These are phyloP conservation scores for Phytophthora pluvialis DNA, from an alignment of 352 stramenopile genomes.

Conservation along the genomic window DNA sequence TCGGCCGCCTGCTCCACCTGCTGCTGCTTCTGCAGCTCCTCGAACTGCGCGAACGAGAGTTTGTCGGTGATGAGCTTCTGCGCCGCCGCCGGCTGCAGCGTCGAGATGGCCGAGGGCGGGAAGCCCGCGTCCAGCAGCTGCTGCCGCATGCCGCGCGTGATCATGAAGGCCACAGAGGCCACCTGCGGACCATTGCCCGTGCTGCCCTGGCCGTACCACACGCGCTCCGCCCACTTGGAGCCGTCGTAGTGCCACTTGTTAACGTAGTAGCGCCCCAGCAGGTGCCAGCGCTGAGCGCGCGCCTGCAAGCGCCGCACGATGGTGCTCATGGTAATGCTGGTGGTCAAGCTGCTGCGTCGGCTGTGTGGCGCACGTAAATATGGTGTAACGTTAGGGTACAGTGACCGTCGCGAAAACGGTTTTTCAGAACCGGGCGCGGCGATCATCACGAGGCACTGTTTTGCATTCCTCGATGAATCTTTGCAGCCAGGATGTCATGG, in stretches of 20 bases:
- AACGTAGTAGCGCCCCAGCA: slow-evolving; percentile 76
- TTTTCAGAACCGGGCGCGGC: background rate
- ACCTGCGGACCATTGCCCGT: slow-evolving; percentile 47
- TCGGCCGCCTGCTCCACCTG: slow-evolving; percentile 32
- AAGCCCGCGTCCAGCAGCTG: slow-evolving; percentile 67
- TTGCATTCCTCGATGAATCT: slow-evolving; percentile 2
- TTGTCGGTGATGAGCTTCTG: slow-evolving; percentile 70
- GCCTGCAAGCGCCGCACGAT: slow-evolving; percentile 49
- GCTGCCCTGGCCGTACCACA: slow-evolving; percentile 69
- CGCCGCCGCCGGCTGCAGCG: slow-evolving; percentile 58
- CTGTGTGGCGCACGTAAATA: slow-evolving; percentile 4
- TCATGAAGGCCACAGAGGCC: slow-evolving; percentile 86
- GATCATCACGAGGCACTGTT: background rate
- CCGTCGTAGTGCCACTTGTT: slow-evolving; percentile 89
- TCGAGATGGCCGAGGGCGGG: slow-evolving; percentile 63
- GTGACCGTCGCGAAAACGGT: slow-evolving; percentile 24
- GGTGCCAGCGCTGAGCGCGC: slow-evolving; percentile 61
- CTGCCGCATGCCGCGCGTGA: slow-evolving; percentile 75
- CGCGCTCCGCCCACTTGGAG: slow-evolving; percentile 71
- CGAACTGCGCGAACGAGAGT: slow-evolving; percentile 60
- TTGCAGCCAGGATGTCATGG: background rate
- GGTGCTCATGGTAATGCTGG: slow-evolving; percentile 29
- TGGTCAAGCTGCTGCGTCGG: background rate
- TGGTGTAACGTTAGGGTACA: background rate
- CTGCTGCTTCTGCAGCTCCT: slow-evolving; percentile 43